These are phyloP conservation scores for Hymenochaete sp. DNA, from an alignment of 1,284 basidiomycete species.

Conservation along the genomic window DNA sequence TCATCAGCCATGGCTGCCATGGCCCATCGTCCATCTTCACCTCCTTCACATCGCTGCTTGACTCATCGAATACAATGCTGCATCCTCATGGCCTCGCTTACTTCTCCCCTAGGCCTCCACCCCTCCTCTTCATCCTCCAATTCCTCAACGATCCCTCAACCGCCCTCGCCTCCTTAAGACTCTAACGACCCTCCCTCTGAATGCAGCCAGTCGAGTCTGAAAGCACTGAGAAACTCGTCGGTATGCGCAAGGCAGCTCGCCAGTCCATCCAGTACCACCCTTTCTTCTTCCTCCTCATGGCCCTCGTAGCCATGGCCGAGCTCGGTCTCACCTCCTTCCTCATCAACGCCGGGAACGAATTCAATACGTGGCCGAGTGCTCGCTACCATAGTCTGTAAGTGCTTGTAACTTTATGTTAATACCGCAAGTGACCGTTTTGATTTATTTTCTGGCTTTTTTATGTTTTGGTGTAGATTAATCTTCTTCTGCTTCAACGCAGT, in stretches of 20 bases:
- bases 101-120: neutral
- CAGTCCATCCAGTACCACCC: conserved; percentile 45
- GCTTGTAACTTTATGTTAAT: neutral
- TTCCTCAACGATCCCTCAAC: neutral
- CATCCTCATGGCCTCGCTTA: conserved; percentile 14
- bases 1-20: too few species aligned
- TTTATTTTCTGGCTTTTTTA: conserved; percentile 1
- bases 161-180: neutral
- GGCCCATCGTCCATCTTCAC: too few species aligned
- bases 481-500: conserved; percentile 59
- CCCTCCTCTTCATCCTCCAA: neutral
- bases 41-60: too few species aligned
- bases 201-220: neutral
- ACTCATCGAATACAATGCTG: too few species aligned
- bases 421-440: neutral
- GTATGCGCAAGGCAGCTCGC: conserved; percentile 13
- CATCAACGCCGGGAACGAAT: conserved; percentile 54
- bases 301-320: conserved; percentile 56
- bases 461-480: conserved; percentile 33
- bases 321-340: conserved; percentile 63
- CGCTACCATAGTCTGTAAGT: conserved; percentile 61
- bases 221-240: neutral
- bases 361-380: conserved; percentile 47
- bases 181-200: conserved; percentile 2
- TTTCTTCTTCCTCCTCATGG: conserved; percentile 60